Conservation (phyloP, 495 filamentous ascomycete genomes). For the Arthonia radiata region DNA sequence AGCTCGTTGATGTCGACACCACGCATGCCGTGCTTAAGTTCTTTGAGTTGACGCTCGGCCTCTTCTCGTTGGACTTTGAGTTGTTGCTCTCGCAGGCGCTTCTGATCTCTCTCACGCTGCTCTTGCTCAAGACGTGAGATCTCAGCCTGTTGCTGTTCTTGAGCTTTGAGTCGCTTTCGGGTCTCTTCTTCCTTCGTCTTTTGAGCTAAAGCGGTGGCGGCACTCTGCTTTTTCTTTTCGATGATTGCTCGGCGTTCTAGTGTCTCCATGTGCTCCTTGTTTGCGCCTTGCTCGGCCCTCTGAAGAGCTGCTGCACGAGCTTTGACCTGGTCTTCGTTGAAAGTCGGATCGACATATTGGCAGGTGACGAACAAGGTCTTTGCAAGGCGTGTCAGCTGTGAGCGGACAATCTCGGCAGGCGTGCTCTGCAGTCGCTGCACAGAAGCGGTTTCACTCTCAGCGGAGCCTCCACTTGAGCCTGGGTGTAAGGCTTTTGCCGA, state of each 20-base stretch:
- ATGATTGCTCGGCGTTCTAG: slow-evolving; percentile 74
- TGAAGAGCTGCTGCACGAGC: slow-evolving; percentile 58
- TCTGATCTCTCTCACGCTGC: slow-evolving; percentile 69
- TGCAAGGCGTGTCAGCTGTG: slow-evolving; percentile 74
- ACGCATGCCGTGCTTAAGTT: slow-evolving; percentile 59
- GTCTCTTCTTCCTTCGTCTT: slow-evolving; percentile 84
- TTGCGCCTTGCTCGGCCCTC: slow-evolving; percentile 61
- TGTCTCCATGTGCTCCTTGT: slow-evolving; percentile 76
- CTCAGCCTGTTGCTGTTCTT: slow-evolving; percentile 72
- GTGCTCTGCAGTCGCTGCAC: slow-evolving; percentile 93
- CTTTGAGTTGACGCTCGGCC: slow-evolving; percentile 83
- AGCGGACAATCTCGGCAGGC: slow-evolving; percentile 88
- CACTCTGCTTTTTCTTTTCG: slow-evolving; percentile 86
- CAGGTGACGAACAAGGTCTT: slow-evolving; percentile 81
- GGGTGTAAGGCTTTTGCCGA: slow-evolving; percentile 80
- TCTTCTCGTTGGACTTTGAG: slow-evolving; percentile 82
- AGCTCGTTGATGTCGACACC: slow-evolving; percentile 54
- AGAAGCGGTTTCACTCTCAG: slow-evolving; percentile 60
- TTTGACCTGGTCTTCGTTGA: slow-evolving; percentile 51
- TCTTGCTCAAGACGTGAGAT: slow-evolving; percentile 68
- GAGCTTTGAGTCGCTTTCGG: slow-evolving; percentile 55
- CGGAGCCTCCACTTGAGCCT: slow-evolving; percentile 65
- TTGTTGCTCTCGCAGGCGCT: slow-evolving; percentile 70
- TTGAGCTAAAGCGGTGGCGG: slow-evolving; percentile 55
- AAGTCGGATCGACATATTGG: slow-evolving; percentile 78